Evolutionary conservation across 2,329 filamentous ascomycete species (phyloP).

Genomic region (Xylaria multiplex): DNA sequence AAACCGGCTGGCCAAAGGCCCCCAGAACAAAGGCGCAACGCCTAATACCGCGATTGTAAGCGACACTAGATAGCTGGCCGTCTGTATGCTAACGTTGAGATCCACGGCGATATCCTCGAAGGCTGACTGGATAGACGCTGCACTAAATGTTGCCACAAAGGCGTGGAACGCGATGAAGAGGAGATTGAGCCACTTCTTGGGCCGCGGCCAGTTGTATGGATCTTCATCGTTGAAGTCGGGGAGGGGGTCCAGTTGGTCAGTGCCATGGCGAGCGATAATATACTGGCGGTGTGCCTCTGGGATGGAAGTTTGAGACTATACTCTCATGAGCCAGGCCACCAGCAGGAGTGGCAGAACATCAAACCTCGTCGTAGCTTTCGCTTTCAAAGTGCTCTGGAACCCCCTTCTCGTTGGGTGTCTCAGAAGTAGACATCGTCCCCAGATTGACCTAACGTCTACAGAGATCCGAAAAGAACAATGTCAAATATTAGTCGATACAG

Average conservation of each 20-base stretch:
- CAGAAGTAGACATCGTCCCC: constrained; percentile 12
- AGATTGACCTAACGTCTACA: background rate
- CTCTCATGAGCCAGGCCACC: constrained; percentile 1
- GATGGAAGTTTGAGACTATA: constrained; percentile 28
- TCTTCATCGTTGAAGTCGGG: constrained; percentile 30
- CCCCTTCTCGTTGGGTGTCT: constrained; percentile 6
- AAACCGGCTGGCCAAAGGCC: constrained; percentile 26
- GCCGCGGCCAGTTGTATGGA: constrained; percentile 31
- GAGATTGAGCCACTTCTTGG: constrained; percentile 32
- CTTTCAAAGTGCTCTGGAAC: constrained; percentile 10
- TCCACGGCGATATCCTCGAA: constrained; percentile 30
- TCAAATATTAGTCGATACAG: background rate
- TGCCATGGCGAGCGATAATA: constrained; percentile 30
- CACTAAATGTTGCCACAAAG: constrained; percentile 33
- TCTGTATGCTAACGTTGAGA: constrained; percentile 27
- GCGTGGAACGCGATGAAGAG: constrained; percentile 32
- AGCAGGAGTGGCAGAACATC: background rate
- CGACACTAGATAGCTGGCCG: constrained; percentile 30
- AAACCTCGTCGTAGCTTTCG: constrained; percentile 14
- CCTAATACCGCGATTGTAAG: constrained; percentile 30
- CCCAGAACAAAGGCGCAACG: constrained; percentile 31
- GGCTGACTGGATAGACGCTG: constrained; percentile 27
- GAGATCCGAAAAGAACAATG: background rate
- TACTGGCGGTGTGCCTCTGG: constrained; percentile 31
- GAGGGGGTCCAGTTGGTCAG: constrained; percentile 27